Evolutionary conservation across 2,329 filamentous ascomycete species (phyloP).

Genomic region (Parastagonospora nodorum): DNA sequence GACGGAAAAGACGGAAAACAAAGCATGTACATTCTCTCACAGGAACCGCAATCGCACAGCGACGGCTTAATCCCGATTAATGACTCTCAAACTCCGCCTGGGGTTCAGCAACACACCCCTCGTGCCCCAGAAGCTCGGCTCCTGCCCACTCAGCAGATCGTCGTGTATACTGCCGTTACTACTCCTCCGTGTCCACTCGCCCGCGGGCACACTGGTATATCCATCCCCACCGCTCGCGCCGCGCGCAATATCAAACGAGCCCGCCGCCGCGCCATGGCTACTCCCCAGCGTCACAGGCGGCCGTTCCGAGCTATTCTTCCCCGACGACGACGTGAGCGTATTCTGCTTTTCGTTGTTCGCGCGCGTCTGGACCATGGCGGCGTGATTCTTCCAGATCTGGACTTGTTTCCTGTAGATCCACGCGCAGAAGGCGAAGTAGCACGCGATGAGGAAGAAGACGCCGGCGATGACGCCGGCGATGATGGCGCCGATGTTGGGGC

Average conservation of each 20-base stretch:
- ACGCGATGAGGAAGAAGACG: constrained; percentile 64
- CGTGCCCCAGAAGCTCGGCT: constrained; percentile 72
- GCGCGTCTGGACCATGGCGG: constrained; percentile 67
- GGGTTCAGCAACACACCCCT: constrained; percentile 67
- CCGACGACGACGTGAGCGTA: constrained; percentile 29
- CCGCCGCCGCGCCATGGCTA: constrained; percentile 19
- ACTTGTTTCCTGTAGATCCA: constrained; percentile 77
- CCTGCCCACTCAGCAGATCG: constrained; percentile 64
- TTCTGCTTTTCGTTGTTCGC: constrained; percentile 49
- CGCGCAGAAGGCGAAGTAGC: constrained; percentile 72
- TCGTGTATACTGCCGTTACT: constrained; percentile 58
- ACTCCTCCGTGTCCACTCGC: constrained; percentile 42
- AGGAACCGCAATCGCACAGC: background rate
- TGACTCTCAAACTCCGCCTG: constrained; percentile 69
- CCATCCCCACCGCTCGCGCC: constrained; percentile 12
- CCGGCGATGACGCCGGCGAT: constrained; percentile 67
- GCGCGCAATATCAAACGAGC: constrained; percentile 24
- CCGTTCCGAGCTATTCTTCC: constrained; percentile 30
- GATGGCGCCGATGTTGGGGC: constrained; percentile 60
- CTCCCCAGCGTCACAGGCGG: constrained; percentile 19
- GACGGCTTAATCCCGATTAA: constrained; percentile 59
- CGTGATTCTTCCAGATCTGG: constrained; percentile 70
- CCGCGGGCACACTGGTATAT: constrained; percentile 9
- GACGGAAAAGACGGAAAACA: background rate
- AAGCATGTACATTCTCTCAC: background rate